Conservation (phyloP, 805 yeast genomes). For the Candida lessepsii region DNA sequence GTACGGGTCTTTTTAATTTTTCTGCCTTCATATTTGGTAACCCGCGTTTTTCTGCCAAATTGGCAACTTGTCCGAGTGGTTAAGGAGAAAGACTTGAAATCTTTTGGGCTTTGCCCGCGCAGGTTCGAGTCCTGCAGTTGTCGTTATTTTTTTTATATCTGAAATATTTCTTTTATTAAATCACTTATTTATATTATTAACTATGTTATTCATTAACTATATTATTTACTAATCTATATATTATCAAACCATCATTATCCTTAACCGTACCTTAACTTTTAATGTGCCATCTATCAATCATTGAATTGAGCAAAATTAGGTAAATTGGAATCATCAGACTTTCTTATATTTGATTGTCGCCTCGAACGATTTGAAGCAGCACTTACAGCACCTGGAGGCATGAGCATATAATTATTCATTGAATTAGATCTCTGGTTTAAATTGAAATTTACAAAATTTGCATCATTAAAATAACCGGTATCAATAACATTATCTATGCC, state of each 20-base stretch:
- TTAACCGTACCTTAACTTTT: too few species aligned
- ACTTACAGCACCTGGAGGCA: constrained; percentile 5
- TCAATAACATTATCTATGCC: constrained; percentile 4
- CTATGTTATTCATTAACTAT: too few species aligned
- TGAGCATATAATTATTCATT: constrained; percentile 10
- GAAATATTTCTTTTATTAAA: too few species aligned
- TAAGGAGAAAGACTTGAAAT: constrained; percentile 49
- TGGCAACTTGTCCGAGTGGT: constrained; percentile 50
- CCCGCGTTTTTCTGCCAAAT: not conserved
- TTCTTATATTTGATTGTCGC: constrained; percentile 9
- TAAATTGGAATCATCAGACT: constrained; percentile 5
- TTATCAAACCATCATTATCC: not conserved
- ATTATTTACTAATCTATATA: not conserved
- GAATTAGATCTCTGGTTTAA: constrained; percentile 10
- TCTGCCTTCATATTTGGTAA: too few species aligned
- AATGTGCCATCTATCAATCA: too few species aligned
- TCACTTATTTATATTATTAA: too few species aligned
- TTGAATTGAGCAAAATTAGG: not conserved
- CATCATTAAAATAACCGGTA: constrained; percentile 8
- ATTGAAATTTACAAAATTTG: constrained; percentile 10
- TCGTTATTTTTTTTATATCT: constrained; percentile 29
- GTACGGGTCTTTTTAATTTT: too few species aligned
- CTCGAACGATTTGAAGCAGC: constrained; percentile 4
- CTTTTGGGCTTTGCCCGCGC: constrained; percentile 52
- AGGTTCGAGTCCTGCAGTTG: constrained; percentile 52